phyloP scores from a whole-genome alignment of 2,329 filamentous ascomycete genomes.

The Ambrosiella xylebori region DNA sequence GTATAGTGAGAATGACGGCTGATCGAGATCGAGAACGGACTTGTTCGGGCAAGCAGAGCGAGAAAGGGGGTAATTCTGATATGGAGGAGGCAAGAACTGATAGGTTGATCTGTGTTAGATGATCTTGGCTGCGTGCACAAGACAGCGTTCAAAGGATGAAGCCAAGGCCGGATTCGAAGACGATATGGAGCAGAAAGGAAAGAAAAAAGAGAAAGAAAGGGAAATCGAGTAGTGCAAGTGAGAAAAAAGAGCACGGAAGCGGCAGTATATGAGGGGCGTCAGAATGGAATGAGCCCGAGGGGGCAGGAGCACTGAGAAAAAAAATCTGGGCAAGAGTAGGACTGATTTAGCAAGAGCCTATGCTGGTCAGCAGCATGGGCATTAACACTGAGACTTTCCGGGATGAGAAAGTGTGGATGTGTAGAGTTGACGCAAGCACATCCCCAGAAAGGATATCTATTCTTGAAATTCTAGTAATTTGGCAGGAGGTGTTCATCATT shows the following conservation, averaged over 20 bases:
- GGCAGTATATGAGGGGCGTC: neutral
- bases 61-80: neutral
- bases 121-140: neutral
- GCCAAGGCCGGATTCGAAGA: neutral
- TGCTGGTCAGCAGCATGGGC: neutral
- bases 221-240: neutral
- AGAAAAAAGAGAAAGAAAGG: neutral
- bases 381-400: neutral
- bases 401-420: neutral
- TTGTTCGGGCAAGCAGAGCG: neutral
- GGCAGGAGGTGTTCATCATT: too few species aligned
- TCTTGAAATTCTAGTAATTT: too few species aligned
- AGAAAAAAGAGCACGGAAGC: neutral
- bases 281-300: neutral
- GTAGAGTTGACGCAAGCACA: neutral
- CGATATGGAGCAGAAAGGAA: neutral
- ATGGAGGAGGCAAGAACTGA: neutral
- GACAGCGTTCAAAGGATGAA: neutral
- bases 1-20: neutral
- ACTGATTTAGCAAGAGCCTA: neutral
- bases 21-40: neutral
- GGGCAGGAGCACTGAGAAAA: neutral
- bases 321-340: neutral
- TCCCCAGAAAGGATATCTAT: neutral
- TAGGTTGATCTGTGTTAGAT: neutral